Base-by-base conservation (phyloP, 1,284 basidiomycete genomes). In the Vanrija humicola region DNA sequence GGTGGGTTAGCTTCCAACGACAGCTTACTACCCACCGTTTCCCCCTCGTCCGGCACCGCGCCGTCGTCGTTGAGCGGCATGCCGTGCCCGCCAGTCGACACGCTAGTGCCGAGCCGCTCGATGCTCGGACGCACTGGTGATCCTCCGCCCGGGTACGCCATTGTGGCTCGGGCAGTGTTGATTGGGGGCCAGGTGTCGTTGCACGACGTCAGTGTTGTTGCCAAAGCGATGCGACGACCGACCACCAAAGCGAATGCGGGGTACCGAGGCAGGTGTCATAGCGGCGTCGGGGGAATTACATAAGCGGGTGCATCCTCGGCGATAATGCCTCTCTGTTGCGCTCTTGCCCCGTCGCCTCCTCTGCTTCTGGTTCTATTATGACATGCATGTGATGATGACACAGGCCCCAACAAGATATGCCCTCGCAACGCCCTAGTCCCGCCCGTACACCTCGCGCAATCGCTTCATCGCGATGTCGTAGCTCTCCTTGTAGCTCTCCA, bases 381-480 rank as follows among this genome's bases (percentile, higher is more conserved):
- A 34, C 34, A 34, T 34, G 34, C 34, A 34, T 34, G 34, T 34
- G 34, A 34, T 34, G 34, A 42, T 42, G 40, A 42, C 40, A 8
- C 3, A 4, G 19, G 40, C 18, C 34, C 34, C 34, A 34, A 34
- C 34, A 15, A 34, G 34, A 34, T 34, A 34, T 12, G 12, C 34
- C 12, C 42, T 21, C 23, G 1, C 16, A 1, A 43, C 19, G 9
- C 42, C 19, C 50, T 55, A 61, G 16, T 64, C 63, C 16, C 61
- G 51, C 12, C 63, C 59, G 43, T 63, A 68, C 48, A 54, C 56
- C 44, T 66, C 65, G 19, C 55, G 58, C 19, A 72, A 55, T 14
- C 69, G 61, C 28, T 50, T 63, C 66, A 72, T 66, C 9, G 68
- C 68, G 45, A 66, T 67, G 59, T 87, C 84, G 68, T 95, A 94